These are phyloP conservation scores for Pestalotiopsis sp. DNA, from an alignment of 2,329 filamentous ascomycete genomes.

Conservation along the genomic window DNA sequence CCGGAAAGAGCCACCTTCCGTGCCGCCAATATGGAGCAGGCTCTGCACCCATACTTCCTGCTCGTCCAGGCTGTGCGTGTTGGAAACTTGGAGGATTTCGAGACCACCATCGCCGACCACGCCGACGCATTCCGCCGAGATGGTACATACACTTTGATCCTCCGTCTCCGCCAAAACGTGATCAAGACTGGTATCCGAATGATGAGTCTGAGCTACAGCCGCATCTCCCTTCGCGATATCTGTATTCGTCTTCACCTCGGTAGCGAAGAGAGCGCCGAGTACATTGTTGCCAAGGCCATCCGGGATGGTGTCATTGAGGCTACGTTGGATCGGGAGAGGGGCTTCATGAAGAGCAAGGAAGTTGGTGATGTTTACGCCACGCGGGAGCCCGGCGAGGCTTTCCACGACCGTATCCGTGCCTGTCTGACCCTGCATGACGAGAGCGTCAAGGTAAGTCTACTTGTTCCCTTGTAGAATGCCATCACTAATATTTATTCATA, in stretches of 20 bases:
- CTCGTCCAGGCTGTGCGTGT: slow-evolving; percentile 94
- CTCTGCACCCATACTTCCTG: slow-evolving; percentile 89
- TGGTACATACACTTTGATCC: slow-evolving; percentile 91
- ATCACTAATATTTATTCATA: slow-evolving; percentile 41
- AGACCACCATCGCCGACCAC: slow-evolving; percentile 81
- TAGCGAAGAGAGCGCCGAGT: slow-evolving; percentile 96
- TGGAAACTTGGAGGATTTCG: slow-evolving; percentile 93
- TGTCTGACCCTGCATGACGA: slow-evolving; percentile 93
- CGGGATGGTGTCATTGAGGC: slow-evolving; percentile 97
- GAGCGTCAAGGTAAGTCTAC: slow-evolving; percentile 81
- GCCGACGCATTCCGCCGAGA: slow-evolving; percentile 87
- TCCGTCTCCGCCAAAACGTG: slow-evolving; percentile 95
- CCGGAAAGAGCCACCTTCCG: slow-evolving; percentile 94
- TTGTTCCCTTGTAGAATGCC: not conserved
- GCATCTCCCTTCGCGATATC: slow-evolving; percentile 95
- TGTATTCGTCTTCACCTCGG: slow-evolving; percentile 92
- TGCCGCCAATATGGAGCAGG: slow-evolving; percentile 81
- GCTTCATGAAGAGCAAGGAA: slow-evolving; percentile 99
- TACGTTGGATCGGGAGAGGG: slow-evolving; percentile 87
- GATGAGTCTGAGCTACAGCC: slow-evolving; percentile 98
- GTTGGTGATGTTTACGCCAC: slow-evolving; percentile 95
- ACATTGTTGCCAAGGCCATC: slow-evolving; percentile 98
- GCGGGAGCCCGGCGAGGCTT: slow-evolving; percentile 91
- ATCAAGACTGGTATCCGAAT: slow-evolving; percentile 99
- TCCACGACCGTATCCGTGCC: slow-evolving; percentile 94